Evolutionary conservation across 2,329 filamentous ascomycete genomes (phyloP).

Genomic region (Chrysosporium keratinophilum): DNA sequence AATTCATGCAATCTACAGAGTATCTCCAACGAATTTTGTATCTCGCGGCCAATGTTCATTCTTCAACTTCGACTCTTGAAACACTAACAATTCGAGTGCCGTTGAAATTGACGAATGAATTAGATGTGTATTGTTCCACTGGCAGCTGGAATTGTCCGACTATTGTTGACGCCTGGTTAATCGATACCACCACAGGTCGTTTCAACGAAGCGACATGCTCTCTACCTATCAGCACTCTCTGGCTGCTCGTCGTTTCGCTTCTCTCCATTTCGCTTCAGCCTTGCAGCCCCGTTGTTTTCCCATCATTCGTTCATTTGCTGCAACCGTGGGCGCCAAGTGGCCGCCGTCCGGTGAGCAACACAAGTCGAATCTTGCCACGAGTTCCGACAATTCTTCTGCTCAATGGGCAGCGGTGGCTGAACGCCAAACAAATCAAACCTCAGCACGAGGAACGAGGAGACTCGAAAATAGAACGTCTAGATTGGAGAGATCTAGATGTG

Average conservation of each 20-base stretch:
- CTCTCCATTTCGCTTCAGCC: conserved; percentile 1
- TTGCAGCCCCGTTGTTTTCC: background rate
- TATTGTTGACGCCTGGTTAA: too few relatives aligned
- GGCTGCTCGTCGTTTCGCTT: too few relatives aligned
- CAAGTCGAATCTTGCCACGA: conserved; percentile 4
- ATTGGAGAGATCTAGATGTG: background rate
- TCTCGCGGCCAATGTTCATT: background rate
- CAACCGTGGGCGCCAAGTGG: background rate
- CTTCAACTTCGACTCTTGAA: conserved; percentile 5
- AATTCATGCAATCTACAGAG: background rate
- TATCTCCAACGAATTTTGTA: background rate
- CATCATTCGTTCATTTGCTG: background rate
- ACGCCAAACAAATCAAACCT: conserved; percentile 6
- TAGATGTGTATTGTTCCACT: background rate
- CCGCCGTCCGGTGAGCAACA: background rate
- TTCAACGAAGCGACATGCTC: too few relatives aligned
- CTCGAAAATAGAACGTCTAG: background rate
- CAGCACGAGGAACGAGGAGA: background rate
- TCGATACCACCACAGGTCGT: too few relatives aligned
- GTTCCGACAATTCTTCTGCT: background rate
- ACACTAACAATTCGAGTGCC: background rate
- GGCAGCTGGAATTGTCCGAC: too few relatives aligned
- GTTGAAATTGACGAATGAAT: background rate
- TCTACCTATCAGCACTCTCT: too few relatives aligned
- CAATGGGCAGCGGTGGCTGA: conserved; percentile 2